Conservation (phyloP, 176 grass and related monocot genomes). For the Aechmea fasciata region DNA sequence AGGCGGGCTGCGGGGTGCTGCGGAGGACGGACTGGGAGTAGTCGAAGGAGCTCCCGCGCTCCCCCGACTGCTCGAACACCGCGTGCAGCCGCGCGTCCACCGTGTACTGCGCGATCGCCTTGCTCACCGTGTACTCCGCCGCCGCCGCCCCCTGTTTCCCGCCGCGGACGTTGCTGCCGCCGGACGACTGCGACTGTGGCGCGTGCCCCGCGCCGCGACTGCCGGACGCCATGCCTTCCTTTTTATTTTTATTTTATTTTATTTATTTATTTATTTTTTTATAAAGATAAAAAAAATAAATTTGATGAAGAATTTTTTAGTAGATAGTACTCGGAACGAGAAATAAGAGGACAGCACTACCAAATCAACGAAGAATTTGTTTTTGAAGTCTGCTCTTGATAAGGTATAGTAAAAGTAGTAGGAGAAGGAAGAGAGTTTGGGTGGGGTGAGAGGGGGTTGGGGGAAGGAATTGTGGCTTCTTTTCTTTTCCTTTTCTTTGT, state of each 20-base stretch:
- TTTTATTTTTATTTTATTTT: too few relatives aligned
- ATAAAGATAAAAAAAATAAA: too few relatives aligned
- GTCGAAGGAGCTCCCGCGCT: slow-evolving; percentile 74
- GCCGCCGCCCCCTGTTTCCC: slow-evolving; percentile 15
- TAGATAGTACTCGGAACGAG: too few relatives aligned
- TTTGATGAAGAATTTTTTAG: too few relatives aligned
- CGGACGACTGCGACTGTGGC: slow-evolving; percentile 48
- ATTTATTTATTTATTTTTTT: too few relatives aligned
- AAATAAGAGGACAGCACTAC: too few relatives aligned
- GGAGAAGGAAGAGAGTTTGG: not conserved
- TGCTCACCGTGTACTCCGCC: slow-evolving; percentile 59
- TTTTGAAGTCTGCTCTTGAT: not conserved
- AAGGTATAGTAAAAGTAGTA: not conserved
- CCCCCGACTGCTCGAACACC: slow-evolving; percentile 91
- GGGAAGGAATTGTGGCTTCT: not conserved
- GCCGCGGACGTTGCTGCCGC: slow-evolving; percentile 43
- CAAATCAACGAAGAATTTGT: too few relatives aligned
- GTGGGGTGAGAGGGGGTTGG: not conserved
- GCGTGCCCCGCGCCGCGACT: slow-evolving; percentile 41
- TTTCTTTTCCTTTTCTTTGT: not conserved
- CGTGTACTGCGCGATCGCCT: slow-evolving; percentile 92
- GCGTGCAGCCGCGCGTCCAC: slow-evolving; percentile 84
- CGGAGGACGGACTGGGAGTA: slow-evolving; percentile 85
- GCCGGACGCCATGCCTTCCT: slow-evolving; percentile 44
- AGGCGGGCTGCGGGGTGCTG: slow-evolving; percentile 27